Evolutionary conservation across 176 grass and related monocot genomes (phyloP).

Genomic region (Pontederia crassipes): DNA sequence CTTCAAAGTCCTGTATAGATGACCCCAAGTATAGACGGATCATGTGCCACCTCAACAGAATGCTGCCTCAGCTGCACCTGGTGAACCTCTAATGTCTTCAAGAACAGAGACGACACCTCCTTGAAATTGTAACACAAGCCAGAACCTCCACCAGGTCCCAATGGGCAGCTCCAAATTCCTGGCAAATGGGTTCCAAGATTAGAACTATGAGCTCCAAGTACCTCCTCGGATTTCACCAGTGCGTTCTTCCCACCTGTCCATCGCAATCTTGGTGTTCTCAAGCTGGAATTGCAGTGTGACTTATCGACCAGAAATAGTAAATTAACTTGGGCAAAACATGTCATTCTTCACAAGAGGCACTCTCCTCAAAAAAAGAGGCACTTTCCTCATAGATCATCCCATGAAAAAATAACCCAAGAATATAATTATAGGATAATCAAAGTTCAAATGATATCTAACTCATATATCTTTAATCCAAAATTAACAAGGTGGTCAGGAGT

Average conservation of each 20-base stretch:
- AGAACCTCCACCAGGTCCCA: constrained; percentile 61
- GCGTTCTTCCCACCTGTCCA: constrained; percentile 80
- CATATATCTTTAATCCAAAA: too few species aligned
- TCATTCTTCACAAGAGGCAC: too few species aligned
- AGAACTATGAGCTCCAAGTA: constrained; percentile 69
- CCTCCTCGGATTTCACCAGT: constrained; percentile 45
- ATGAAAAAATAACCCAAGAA: too few species aligned
- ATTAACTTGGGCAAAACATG: too few species aligned
- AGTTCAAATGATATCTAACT: too few species aligned
- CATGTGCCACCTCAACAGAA: constrained; percentile 73
- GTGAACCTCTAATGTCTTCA: constrained; percentile 68
- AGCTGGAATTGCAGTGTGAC: constrained; percentile 59
- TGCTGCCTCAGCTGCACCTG: constrained; percentile 49
- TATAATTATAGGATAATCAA: too few species aligned
- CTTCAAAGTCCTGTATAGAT: constrained; percentile 80
- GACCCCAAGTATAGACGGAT: constrained; percentile 67
- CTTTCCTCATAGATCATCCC: too few species aligned
- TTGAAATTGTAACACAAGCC: constrained; percentile 73
- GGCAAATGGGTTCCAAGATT: constrained; percentile 60
- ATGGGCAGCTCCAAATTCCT: constrained; percentile 53
- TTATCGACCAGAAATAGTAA: constrained; percentile 10
- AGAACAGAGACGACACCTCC: constrained; percentile 60
- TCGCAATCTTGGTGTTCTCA: constrained; percentile 71
- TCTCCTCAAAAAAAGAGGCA: too few species aligned
- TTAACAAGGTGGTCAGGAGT: too few species aligned